Conservation (phyloP, 2,329 filamentous ascomycete species). For the Mariannaea sp. region DNA sequence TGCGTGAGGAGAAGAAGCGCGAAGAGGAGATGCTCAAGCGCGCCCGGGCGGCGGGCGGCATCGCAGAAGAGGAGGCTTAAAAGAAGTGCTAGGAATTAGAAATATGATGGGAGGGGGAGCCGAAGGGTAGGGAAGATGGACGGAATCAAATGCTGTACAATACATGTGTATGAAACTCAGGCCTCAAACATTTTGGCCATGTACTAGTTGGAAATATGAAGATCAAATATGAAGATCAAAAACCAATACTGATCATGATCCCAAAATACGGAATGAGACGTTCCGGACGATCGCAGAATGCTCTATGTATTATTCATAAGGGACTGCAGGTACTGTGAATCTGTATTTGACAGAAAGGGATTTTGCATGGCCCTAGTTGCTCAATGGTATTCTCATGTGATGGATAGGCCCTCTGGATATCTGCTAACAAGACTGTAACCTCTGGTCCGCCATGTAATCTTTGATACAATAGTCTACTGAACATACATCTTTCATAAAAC, state of each 20-base stretch:
- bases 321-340: not conserved
- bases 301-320: too few species aligned
- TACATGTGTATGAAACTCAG: slow-evolving; percentile 37
- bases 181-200: slow-evolving; percentile 34
- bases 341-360: not conserved
- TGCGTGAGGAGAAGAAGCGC: slow-evolving; percentile 61
- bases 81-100: not conserved
- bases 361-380: too few species aligned
- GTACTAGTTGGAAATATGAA: slow-evolving; percentile 36
- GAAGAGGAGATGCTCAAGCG: slow-evolving; percentile 59
- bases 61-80: slow-evolving; percentile 40
- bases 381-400: too few species aligned
- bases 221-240: too few species aligned
- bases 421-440: too few species aligned
- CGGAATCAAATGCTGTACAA: slow-evolving; percentile 34
- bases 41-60: slow-evolving; percentile 47
- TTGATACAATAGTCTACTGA: too few species aligned
- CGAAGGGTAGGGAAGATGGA: slow-evolving; percentile 9
- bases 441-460: too few species aligned
- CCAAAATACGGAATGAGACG: not conserved
- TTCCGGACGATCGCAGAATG: too few species aligned
- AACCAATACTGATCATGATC: slow-evolving; percentile 11
- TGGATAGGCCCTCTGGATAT: too few species aligned
- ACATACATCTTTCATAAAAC: slow-evolving; percentile 6
- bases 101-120: too few species aligned